Conservation (phyloP, 2,329 filamentous ascomycete genomes). For the Epichloe typhina region DNA sequence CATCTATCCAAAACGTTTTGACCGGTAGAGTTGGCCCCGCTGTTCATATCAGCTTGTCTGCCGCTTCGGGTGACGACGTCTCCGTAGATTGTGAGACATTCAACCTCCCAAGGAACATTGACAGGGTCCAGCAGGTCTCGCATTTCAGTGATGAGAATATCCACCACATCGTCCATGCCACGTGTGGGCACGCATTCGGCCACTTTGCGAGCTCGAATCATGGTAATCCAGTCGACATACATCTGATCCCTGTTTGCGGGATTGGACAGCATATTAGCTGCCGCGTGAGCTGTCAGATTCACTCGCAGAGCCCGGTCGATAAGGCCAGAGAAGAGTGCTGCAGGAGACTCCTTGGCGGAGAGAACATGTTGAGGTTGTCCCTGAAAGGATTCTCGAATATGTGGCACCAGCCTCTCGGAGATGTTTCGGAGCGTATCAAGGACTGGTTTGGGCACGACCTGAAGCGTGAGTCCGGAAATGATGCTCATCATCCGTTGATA, state of each 20-base stretch:
- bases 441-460: constrained; percentile 80
- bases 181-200: constrained; percentile 49
- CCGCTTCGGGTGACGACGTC: constrained; percentile 38
- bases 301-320: constrained; percentile 80
- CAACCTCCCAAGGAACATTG: constrained; percentile 51
- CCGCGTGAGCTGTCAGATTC: constrained; percentile 86
- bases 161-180: constrained; percentile 54
- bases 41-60: constrained; percentile 19
- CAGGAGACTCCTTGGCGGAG: constrained; percentile 75
- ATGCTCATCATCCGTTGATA: constrained; percentile 97
- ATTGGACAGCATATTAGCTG: constrained; percentile 82
- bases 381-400: constrained; percentile 76
- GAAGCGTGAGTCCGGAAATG: constrained; percentile 73
- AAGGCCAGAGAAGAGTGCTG: constrained; percentile 75
- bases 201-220: constrained; percentile 48
- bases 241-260: constrained; percentile 85
- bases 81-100: constrained; percentile 47
- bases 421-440: constrained; percentile 80
- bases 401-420: constrained; percentile 63
- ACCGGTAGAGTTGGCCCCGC: constrained; percentile 21
- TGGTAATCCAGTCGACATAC: constrained; percentile 79
- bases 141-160: constrained; percentile 51
- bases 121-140: constrained; percentile 57
- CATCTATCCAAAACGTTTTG: constrained; percentile 67
- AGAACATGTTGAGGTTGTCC: constrained; percentile 76